These are phyloP conservation scores for Coemansia sp. DNA, from an alignment of 192 early-diverging fungal species.

Conservation along the genomic window DNA sequence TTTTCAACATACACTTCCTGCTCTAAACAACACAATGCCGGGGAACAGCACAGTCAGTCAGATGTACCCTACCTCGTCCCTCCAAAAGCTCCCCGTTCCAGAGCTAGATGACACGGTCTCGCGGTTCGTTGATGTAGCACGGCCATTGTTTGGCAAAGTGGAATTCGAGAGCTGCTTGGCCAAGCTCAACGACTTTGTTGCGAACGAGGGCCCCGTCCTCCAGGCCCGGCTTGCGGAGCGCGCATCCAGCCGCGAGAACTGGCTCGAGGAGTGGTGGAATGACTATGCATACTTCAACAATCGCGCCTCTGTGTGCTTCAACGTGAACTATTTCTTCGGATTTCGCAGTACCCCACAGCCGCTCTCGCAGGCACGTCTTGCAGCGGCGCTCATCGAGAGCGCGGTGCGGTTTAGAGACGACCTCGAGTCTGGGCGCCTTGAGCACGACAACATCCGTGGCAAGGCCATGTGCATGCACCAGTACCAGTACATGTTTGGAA, in stretches of 20 bases:
- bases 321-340: constrained; percentile 56
- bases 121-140: constrained; percentile 52
- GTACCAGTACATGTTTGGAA: constrained; percentile 83
- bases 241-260: constrained; percentile 34
- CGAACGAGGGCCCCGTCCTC: constrained; percentile 48
- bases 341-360: constrained; percentile 46
- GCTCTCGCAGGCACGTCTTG: constrained; percentile 50
- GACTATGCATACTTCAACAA: constrained; percentile 56
- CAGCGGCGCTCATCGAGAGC: constrained; percentile 64
- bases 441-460: constrained; percentile 68
- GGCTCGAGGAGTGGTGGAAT: constrained; percentile 58
- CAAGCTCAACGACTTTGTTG: constrained; percentile 54
- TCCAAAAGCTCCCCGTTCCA: constrained; percentile 57
- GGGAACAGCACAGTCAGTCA: constrained; percentile 18
- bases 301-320: constrained; percentile 53
- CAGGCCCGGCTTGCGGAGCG: constrained; percentile 53
- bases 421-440: constrained; percentile 62
- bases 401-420: constrained; percentile 61
- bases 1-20: neutral
- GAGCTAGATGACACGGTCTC: constrained; percentile 57
- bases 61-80: constrained; percentile 11
- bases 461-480: constrained; percentile 78
- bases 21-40: neutral
- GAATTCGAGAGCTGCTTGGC: constrained; percentile 54
- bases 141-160: constrained; percentile 49